phyloP scores from a whole-genome alignment of 768 basidiomycete species.

The Auriscalpium microsporum region DNA sequence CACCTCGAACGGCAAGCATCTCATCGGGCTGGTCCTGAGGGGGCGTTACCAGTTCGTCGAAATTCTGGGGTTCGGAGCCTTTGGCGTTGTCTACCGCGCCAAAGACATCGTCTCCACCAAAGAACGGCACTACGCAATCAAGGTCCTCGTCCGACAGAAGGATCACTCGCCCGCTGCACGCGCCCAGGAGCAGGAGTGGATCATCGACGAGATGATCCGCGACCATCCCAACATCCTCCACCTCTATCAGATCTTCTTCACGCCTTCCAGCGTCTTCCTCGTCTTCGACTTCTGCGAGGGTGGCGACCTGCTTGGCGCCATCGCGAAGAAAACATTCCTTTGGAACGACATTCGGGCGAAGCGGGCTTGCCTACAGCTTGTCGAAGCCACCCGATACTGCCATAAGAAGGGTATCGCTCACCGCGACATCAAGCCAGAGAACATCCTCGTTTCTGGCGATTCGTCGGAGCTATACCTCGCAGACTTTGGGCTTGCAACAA shows the following conservation, averaged over 20 bases:
- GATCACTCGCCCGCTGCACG: not conserved
- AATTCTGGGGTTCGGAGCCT: not conserved
- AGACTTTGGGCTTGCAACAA: conserved; percentile 38
- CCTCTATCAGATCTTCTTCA: conserved; percentile 1
- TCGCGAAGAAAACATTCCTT: conserved; percentile 25
- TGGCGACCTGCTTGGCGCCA: conserved; percentile 39
- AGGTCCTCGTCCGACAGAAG: not conserved
- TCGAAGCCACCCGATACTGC: conserved; percentile 39
- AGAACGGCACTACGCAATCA: not conserved
- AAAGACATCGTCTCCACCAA: not conserved
- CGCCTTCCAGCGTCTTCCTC: conserved; percentile 17
- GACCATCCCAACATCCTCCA: conserved; percentile 3
- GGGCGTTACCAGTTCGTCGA: not conserved
- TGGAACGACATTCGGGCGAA: conserved; percentile 37
- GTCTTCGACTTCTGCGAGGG: conserved; percentile 14
- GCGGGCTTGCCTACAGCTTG: conserved; percentile 37
- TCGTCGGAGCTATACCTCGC: conserved; percentile 32
- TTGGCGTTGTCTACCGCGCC: not conserved
- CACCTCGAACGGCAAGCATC: too few relatives aligned
- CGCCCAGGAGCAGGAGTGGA: conserved; percentile 1
- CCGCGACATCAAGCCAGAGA: conserved; percentile 47
- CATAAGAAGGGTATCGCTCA: conserved; percentile 39
- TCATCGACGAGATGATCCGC: not conserved
- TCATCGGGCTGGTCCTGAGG: too few relatives aligned
- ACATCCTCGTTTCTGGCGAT: conserved; percentile 32